Base-by-base conservation (phyloP, 768 basidiomycete species). In the Trametes gibbosa region DNA sequence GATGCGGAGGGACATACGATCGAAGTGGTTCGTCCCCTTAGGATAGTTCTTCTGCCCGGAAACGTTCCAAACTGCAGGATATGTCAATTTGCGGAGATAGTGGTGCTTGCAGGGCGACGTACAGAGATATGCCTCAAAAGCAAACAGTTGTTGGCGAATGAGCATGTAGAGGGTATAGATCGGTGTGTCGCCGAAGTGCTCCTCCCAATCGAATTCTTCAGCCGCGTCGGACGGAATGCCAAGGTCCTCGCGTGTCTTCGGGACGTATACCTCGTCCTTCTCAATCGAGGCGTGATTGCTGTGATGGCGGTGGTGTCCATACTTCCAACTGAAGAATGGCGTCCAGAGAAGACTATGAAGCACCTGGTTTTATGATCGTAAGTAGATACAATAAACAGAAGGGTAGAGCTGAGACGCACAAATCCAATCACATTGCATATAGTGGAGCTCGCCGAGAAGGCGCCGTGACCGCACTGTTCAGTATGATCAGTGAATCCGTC, bases 271-370 rank as follows among this genome's bases (percentile, higher is more conserved):
- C 70, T 98, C 95, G 66, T 98, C 96, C 65, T 95, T 86, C 29
- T 89, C 90, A 84, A 97, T 84, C 96, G 95, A 98, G 5, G 93
- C 91, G 70, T 98, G 94, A 76, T 93, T n/a, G n/a, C n/a, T n/a
- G n/a, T n/a, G n/a, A n/a, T n/a, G n/a, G n/a, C n/a, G n/a, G n/a
- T n/a, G n/a, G n/a, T n/a, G n/a, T n/a, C n/a, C n/a, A n/a, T n/a
- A n/a, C n/a, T n/a, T n/a, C n/a, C n/a, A n/a, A n/a, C n/a, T n/a
- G n/a, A n/a, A n/a, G n/a, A n/a, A n/a, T n/a, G n/a, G n/a, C n/a
- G n/a, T n/a, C n/a, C n/a, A n/a, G n/a, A n/a, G n/a, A n/a, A n/a
- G n/a, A n/a, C n/a, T n/a, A n/a, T n/a, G n/a, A n/a, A n/a, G n/a
- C n/a, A n/a, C n/a, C n/a, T n/a, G n/a, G n/a, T n/a, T n/a, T n/a